Evolutionary conservation across 2,329 filamentous ascomycete species (phyloP), one percentile per base, ranked within the genome.

Genomic region (Fusarium neocosmosporiellum): DNA sequence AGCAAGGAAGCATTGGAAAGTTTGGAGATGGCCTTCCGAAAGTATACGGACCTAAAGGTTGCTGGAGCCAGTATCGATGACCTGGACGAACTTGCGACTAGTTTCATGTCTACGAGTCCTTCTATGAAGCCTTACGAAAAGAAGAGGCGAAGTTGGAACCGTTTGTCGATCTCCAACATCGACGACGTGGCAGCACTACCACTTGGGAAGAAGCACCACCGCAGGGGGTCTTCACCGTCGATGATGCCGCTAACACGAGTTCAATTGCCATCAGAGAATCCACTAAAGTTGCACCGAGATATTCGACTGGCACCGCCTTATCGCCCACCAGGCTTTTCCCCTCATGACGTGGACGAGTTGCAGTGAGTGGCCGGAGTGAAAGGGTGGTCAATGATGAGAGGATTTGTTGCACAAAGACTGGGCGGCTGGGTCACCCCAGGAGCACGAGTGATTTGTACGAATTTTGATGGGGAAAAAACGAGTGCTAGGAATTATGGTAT

Each of bases 1-100:
- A 84, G 81, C 76, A 85, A 85, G 65, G 76, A 79, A 33, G 81
- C 80, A 11, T 74, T 86, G 24, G 80, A 84, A 57, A 75, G 80
- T n/a, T 75, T 85, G 27, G 81, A 82, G 57, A 65, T 69, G 34
- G 81, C 80, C 2, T 79, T 85, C 20, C 78, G 78, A 60, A 75
- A 77, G 22, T 83, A 83, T 58, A 72, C 74, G 11, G 67, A 70
- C 27, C 63, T 78, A 6, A 74, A 74, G 33, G 65, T 70, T 16
- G 43, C 67, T 27, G 71, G 67, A 4, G 59, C 63, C 13, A 48
- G 22, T 7, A 39, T 72, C 3, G 66, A 76, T 14, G 77, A 80
- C 29, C 55, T 71, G 16, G 79, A 84, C 59, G 81, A 84, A 64
- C 75, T 81, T 27, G 75, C 78, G 4, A 64, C 66, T 27, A 73